Base-by-base conservation (phyloP, 768 basidiomycete genomes). In the Jaapia argillacea region DNA sequence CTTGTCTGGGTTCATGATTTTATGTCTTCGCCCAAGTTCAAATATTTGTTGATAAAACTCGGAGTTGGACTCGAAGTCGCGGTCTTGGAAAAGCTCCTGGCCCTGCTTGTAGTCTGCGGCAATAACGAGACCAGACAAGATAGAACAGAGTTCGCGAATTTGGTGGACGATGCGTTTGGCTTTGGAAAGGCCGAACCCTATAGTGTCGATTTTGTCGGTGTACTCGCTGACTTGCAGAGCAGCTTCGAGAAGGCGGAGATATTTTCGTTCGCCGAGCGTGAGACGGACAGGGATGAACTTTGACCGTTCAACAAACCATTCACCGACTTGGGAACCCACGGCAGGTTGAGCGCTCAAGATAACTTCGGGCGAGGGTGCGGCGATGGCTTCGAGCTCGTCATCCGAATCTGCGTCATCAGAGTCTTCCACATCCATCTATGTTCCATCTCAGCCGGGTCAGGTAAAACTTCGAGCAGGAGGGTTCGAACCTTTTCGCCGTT, bases 1-100 rank as follows among this genome's bases (percentile, higher is more conserved):
- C 53, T 89, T 89, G 56, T 90, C 88, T 0, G 88, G 88, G 52
- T 90, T 91, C 85, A 85, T 88, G 55, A 91, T 90, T 59, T 90
- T 90, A 57, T 89, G 85, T 45, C 87, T 71, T 40, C 86, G 68
- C 16, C 88, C 86, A 20, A 90, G 71, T 61, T 90, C 87, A 49
- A 90, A 90, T 21, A 89, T 70, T 12, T 69, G 62, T 46, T 87
- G 85, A 54, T 82, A 91, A 55, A 90, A 91, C 5, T 80, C 77
- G 14, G 75, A 77, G 52, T 91, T 91, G 12, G 75, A 69, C 47
- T 83, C 69, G 55, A 91, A 91, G 58, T 91, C 85, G 18, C 85
- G 75, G 48, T 87, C 82, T 31, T 75, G 65, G 58, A 91, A 90
- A 13, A 91, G 71, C 48, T 88, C 83, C 51, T 91, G 87, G n/a